A percentile compares a stretch with the other conserved stretches of the same genome.
phyloP scores from a whole-genome alignment of 2,329 filamentous ascomycete species.

The Dactylonectria estremocensis region DNA sequence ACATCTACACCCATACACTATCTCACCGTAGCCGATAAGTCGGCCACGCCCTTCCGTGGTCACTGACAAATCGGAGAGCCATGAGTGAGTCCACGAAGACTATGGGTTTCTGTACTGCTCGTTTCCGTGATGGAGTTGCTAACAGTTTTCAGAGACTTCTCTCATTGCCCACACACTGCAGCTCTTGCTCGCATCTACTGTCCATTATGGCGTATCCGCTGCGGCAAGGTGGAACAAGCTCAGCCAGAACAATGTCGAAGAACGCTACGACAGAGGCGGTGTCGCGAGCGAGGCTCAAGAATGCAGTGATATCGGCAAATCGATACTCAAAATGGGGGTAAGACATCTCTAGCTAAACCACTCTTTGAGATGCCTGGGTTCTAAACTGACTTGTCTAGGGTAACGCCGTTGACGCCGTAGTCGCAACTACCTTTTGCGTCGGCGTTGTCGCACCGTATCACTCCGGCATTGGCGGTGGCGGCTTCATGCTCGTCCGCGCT shows the following conservation, averaged over 20 bases:
- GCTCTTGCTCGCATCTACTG: slow-evolving; percentile 26
- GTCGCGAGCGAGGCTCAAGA: slow-evolving; percentile 79
- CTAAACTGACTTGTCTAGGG: slow-evolving; percentile 60
- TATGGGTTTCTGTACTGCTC: not conserved
- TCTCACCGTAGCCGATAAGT: not conserved
- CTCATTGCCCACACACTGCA: not conserved
- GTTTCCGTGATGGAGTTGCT: not conserved
- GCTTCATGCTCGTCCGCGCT: slow-evolving; percentile 87
- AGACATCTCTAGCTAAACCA: slow-evolving; percentile 28
- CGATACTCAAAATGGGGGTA: slow-evolving; percentile 70
- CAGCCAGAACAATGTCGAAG: slow-evolving; percentile 30
- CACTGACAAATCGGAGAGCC: not conserved
- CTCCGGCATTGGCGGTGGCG: slow-evolving; percentile 88
- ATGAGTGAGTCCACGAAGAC: slow-evolving; percentile 11
- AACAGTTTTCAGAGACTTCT: not conserved
- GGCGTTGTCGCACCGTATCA: slow-evolving; percentile 85
- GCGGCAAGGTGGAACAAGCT: slow-evolving; percentile 29
- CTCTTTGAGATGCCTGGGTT: not conserved
- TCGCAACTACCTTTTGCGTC: slow-evolving; percentile 82
- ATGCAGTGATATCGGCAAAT: slow-evolving; percentile 78
- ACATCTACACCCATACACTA: not conserved
- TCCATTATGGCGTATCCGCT: slow-evolving; percentile 27
- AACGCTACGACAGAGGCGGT: slow-evolving; percentile 65
- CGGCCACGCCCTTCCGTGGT: not conserved
- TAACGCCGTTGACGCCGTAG: slow-evolving; percentile 83